phyloP scores from a whole-genome alignment of 225 moss, liverwort and hornwort genomes.

The Straminergon stramineum region DNA sequence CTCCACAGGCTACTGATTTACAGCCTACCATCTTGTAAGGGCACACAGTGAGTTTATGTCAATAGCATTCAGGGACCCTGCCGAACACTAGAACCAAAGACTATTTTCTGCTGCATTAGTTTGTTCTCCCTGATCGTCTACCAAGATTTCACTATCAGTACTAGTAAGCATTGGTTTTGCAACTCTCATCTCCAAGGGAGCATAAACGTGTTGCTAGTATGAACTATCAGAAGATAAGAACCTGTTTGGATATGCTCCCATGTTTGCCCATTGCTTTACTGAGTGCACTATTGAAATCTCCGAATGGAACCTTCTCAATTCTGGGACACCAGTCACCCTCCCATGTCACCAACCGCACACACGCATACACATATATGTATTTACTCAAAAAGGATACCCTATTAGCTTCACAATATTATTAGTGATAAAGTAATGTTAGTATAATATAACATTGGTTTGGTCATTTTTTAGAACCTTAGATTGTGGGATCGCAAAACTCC shows the following conservation, averaged over 20 bases:
- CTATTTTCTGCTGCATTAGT: not conserved
- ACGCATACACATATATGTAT: not conserved
- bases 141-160: not conserved
- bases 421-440: not conserved
- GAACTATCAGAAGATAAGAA: slow-evolving; percentile 58
- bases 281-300: slow-evolving; percentile 49
- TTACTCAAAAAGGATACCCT: not conserved
- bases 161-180: not conserved
- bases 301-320: slow-evolving; percentile 67
- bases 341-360: not conserved
- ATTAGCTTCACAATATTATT: not conserved
- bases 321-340: slow-evolving; percentile 23
- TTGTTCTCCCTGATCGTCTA: not conserved
- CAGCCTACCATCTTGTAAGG: not conserved
- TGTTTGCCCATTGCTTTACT: slow-evolving; percentile 77
- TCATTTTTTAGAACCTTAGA: not conserved
- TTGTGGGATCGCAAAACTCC: not conserved
- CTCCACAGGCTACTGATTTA: not conserved
- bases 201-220: not conserved
- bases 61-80: not conserved
- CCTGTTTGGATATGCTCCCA: slow-evolving; percentile 65
- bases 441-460: not conserved
- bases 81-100: not conserved
- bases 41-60: not conserved
- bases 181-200: not conserved